These are phyloP conservation scores for Sugiyamaella paludigena DNA, from an alignment of 1,139 yeast species.

Conservation along the genomic window DNA sequence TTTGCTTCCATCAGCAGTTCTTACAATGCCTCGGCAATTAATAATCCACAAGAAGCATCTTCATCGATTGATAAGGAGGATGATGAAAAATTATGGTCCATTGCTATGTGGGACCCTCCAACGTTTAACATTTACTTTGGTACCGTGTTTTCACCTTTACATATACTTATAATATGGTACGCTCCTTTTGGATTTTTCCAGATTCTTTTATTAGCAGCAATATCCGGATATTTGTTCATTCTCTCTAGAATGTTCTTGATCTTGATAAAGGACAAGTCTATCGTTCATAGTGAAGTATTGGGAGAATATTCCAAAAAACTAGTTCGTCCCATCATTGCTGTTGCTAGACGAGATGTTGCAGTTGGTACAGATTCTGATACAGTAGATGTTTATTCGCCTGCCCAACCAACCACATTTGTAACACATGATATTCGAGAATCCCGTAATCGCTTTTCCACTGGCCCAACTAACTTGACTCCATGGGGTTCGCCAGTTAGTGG, in stretches of 20 bases:
- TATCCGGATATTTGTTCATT: constrained; percentile 44
- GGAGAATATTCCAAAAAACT: constrained; percentile 63
- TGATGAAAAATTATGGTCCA: constrained; percentile 44
- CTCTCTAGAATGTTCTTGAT: constrained; percentile 48
- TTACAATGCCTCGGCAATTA: neutral
- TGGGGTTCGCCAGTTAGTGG: constrained; percentile 7
- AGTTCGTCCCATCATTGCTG: constrained; percentile 59
- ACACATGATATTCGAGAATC: constrained; percentile 47
- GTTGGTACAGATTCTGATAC: constrained; percentile 53
- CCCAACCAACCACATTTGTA: constrained; percentile 41
- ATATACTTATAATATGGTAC: constrained; percentile 45
- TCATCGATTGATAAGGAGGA: constrained; percentile 6
- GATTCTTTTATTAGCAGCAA: constrained; percentile 35
- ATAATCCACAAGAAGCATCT: no score
- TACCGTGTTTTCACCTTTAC: constrained; percentile 58
- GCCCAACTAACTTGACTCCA: neutral
- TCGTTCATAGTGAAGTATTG: constrained; percentile 59
- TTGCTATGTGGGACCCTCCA: constrained; percentile 61
- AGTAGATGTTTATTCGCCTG: constrained; percentile 42
- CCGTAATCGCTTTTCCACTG: neutral
- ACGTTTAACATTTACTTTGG: constrained; percentile 48
- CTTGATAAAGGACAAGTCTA: constrained; percentile 56
- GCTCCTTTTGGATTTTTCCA: constrained; percentile 43
- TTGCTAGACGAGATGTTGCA: constrained; percentile 57
- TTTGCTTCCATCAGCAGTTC: neutral